These are phyloP conservation scores for Termitomyces sp. DNA, from an alignment of 768 basidiomycete genomes.

Conservation along the genomic window DNA sequence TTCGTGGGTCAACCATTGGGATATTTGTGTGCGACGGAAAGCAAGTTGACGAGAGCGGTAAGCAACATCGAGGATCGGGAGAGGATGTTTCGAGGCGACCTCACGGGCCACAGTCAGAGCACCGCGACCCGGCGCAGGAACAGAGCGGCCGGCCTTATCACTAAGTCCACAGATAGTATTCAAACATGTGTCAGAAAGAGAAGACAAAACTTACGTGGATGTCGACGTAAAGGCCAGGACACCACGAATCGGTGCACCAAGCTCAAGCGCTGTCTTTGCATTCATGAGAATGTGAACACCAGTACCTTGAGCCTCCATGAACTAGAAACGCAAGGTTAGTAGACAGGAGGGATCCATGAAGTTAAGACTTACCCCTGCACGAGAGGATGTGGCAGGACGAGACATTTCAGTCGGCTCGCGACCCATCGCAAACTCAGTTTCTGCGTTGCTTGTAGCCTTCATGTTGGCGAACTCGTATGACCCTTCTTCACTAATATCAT, in stretches of 20 bases:
- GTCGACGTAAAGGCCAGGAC: slow-evolving; percentile 96
- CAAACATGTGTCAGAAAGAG: neutral
- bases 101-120: slow-evolving; percentile 88
- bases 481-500: slow-evolving; percentile 97
- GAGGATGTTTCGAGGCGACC: slow-evolving; percentile 71
- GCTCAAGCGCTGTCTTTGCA: slow-evolving; percentile 91
- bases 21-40: slow-evolving; percentile 94
- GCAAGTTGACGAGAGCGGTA: slow-evolving; percentile 93
- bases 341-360: slow-evolving; percentile 4
- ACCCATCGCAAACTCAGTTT: slow-evolving; percentile 97
- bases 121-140: slow-evolving; percentile 95
- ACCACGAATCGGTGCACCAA: slow-evolving; percentile 91
- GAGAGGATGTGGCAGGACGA: slow-evolving; percentile 92
- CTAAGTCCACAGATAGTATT: slow-evolving; percentile 33
- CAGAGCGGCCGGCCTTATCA: slow-evolving; percentile 97
- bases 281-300: slow-evolving; percentile 98
- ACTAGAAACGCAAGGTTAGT: slow-evolving; percentile 35
- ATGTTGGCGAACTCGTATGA: slow-evolving; percentile 99
- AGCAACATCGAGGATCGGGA: slow-evolving; percentile 76
- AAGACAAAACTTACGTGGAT: slow-evolving; percentile 63
- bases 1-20: slow-evolving; percentile 92
- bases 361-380: slow-evolving; percentile 73
- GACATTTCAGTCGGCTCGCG: slow-evolving; percentile 99
- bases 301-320: slow-evolving; percentile 96
- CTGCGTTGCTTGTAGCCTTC: slow-evolving; percentile 98